phyloP scores from a whole-genome alignment of 2,329 filamentous ascomycete genomes.

The Huntiella moniliformis region DNA sequence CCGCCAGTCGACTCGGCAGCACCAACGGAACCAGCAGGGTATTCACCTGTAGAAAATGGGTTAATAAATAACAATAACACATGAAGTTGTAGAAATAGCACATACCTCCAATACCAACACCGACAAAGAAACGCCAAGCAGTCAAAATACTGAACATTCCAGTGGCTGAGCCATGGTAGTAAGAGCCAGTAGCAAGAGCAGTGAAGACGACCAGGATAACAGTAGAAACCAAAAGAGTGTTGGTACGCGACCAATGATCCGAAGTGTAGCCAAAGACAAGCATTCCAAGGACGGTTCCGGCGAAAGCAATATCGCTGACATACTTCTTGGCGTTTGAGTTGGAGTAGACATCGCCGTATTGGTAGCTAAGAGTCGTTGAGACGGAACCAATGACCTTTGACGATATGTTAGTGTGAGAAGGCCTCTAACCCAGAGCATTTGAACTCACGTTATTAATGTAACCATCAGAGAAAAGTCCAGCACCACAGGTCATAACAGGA shows the following conservation, averaged over 20 bases:
- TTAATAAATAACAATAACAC: background rate
- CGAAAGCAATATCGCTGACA: slow-evolving; percentile 68
- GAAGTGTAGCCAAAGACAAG: slow-evolving; percentile 62
- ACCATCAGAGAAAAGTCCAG: slow-evolving; percentile 78
- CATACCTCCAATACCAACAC: slow-evolving; percentile 57
- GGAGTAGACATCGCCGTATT: slow-evolving; percentile 56
- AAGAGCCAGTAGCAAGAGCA: slow-evolving; percentile 57
- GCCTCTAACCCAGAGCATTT: too few relatives aligned
- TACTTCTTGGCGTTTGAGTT: slow-evolving; percentile 51
- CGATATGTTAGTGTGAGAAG: background rate
- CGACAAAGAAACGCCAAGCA: slow-evolving; percentile 68
- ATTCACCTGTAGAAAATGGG: slow-evolving; percentile 34
- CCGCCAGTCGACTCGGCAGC: slow-evolving; percentile 72
- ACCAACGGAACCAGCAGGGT: slow-evolving; percentile 67
- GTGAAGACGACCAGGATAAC: slow-evolving; percentile 73
- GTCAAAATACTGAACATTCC: slow-evolving; percentile 61
- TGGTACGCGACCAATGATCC: slow-evolving; percentile 71
- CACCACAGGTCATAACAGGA: slow-evolving; percentile 74
- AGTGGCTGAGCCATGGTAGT: slow-evolving; percentile 46
- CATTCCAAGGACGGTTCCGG: slow-evolving; percentile 68
- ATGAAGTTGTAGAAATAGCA: slow-evolving; percentile 6
- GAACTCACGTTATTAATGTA: slow-evolving; percentile 64
- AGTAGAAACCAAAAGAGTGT: slow-evolving; percentile 64
- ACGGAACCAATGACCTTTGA: slow-evolving; percentile 71
- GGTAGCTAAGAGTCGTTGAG: slow-evolving; percentile 48